Percentiles rank a stretch among this genome's conserved stretches.
These are phyloP conservation scores for Choricystis sp. DNA, from an alignment of 139 green algal genomes.

Conservation along the genomic window DNA sequence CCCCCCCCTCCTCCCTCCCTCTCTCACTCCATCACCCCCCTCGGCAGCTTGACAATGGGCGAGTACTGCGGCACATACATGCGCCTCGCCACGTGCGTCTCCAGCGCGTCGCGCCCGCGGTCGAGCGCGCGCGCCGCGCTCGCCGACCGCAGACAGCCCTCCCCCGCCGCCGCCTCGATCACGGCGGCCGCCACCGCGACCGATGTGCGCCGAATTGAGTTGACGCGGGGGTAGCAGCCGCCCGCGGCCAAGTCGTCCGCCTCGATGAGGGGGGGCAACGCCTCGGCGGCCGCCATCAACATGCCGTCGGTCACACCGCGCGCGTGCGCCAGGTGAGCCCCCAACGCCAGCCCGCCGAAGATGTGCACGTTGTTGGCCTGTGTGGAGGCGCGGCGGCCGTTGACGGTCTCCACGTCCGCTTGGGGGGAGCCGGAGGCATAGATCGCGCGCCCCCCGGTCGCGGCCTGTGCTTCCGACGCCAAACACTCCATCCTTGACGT, in stretches of 20 bases:
- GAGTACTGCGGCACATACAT: slow-evolving; percentile 17
- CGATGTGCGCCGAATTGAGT: slow-evolving; percentile 21
- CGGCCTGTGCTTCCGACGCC: slow-evolving; percentile 38
- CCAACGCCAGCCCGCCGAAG: slow-evolving; percentile 43
- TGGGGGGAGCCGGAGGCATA: slow-evolving; percentile 61
- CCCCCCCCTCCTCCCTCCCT: not conserved
- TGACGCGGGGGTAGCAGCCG: slow-evolving; percentile 18
- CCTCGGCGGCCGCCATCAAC: slow-evolving; percentile 47
- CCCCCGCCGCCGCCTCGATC: slow-evolving; percentile 31
- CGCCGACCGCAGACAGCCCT: slow-evolving; percentile 21
- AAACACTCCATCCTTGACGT: slow-evolving; percentile 77
- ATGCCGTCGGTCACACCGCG: slow-evolving; percentile 31
- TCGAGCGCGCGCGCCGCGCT: not conserved
- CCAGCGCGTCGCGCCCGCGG: slow-evolving; percentile 4
- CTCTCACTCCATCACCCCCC: not conserved
- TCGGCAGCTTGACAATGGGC: not conserved
- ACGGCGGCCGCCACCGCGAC: slow-evolving; percentile 33
- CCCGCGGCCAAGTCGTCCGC: slow-evolving; percentile 34
- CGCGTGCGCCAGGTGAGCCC: slow-evolving; percentile 19
- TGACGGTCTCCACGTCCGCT: slow-evolving; percentile 18
- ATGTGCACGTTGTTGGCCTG: slow-evolving; percentile 75
- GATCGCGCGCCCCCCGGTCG: slow-evolving; percentile 33
- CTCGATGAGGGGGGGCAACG: slow-evolving; percentile 24
- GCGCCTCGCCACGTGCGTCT: slow-evolving; percentile 5
- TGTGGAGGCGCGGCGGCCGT: slow-evolving; percentile 4